These are phyloP conservation scores for Lyophyllum semitale DNA, from an alignment of 768 basidiomycete genomes.

Conservation along the genomic window DNA sequence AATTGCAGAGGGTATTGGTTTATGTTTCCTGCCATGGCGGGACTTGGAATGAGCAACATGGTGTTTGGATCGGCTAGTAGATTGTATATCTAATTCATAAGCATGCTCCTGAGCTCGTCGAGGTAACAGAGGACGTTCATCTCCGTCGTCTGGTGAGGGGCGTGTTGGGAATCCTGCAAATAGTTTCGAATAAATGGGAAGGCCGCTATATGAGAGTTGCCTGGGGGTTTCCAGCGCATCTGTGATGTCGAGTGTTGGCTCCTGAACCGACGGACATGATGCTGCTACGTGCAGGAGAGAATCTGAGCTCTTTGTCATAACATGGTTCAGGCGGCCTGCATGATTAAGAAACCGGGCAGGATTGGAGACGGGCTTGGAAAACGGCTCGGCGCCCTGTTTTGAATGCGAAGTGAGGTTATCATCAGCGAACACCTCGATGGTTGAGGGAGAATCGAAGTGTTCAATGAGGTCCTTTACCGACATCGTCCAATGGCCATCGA, in stretches of 20 bases:
- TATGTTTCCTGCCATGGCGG: conserved; percentile 3
- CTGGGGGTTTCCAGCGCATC: not conserved
- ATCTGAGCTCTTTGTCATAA: not conserved
- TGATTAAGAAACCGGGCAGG: conserved; percentile 28
- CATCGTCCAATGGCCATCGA: conserved; percentile 21
- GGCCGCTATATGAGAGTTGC: not conserved
- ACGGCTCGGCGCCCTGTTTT: not conserved
- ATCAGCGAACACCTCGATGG: not conserved
- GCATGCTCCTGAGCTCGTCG: not conserved
- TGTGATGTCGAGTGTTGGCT: conserved; percentile 11
- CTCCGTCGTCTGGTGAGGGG: conserved; percentile 5
- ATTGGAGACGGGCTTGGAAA: conserved; percentile 7
- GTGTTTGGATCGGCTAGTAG: not conserved
- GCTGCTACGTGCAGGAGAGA: not conserved
- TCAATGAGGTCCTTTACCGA: conserved; percentile 36
- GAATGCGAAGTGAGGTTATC: not conserved
- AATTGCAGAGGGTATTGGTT: conserved; percentile 53
- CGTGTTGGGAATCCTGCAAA: not conserved
- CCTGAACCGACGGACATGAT: not conserved
- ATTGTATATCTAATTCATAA: not conserved
- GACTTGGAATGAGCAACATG: not conserved
- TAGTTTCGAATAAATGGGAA: conserved; percentile 1
- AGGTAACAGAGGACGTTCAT: conserved; percentile 15
- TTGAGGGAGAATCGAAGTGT: conserved; percentile 27
- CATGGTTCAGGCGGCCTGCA: not conserved